Evolutionary conservation across 768 basidiomycete genomes (phyloP), one percentile per base, ranked within the genome.

Genomic region (Lactarius trivialis): DNA sequence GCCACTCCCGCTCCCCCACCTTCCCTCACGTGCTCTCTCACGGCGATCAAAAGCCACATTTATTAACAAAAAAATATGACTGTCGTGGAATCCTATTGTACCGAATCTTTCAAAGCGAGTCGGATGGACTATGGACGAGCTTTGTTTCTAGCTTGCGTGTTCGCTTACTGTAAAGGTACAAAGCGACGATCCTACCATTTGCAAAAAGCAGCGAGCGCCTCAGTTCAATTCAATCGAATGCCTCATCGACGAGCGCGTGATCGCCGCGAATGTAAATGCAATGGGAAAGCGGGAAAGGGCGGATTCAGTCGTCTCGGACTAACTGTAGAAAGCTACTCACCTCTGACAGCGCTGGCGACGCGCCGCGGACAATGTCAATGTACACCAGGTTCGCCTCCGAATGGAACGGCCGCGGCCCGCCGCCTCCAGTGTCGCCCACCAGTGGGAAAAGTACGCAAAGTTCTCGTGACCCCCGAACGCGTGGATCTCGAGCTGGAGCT

Each of bases 401-500:
- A 77, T 80, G 85, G 75, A 89, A 88, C 4, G 88, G 85, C 37
- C 88, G 76, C 53, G 73, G 0, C 87, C 86, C 3, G 82, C 83
- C 11, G 73, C 75, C 73, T 89, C 87, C 30, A 89, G 74, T 70
- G 76, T 77, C 72, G 85, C 81, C 86, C 86, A 89, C 84, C 84
- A 89, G 28, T 68, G 68, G 19, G 85, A 72, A 69, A 84, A 82
- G 58, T 84, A 76, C 1, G 74, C 69, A 71, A 85, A 85, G 48
- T 68, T 72, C 65, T 51, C 66, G 39, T 64, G 69, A 60, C 69
- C 69, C 52, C 67, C 64, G 70, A 66, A 68, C 5, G 71, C 65
- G 69, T 89, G 88, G 37, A 89, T 76, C 70, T 88, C 86, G 26
- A 89, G 76, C 68, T 84, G 84, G 26, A 89, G 78, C 70, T 89